Evolutionary conservation across 1,139 yeast species (phyloP), one percentile per base, ranked within the genome.

Genomic region (Arxiozyma heterogenica): DNA sequence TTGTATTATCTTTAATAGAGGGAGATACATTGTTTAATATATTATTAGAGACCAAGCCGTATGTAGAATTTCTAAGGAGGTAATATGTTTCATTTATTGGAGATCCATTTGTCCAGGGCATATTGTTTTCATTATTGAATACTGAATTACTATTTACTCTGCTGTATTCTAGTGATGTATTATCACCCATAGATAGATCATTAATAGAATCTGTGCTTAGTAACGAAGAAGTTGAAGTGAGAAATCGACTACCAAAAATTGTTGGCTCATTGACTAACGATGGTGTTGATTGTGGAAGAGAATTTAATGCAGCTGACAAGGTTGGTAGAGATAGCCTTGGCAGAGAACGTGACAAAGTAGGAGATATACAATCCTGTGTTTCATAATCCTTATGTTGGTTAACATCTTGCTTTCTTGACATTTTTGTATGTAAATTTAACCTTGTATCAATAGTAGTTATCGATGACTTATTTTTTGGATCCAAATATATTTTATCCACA

Each of bases 261-360:
- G 47, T 30, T 18, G 47, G 47, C 18, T 21, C 21, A 20, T 22
- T 22, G 15, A 45, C 30, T 30, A 22, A 20, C 1, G 47, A 45
- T n/a, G 47, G 27, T 27, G 47, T 9, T 18, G 47, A 44, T n/a
- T 44, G 15, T 25, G 47, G 41, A 45, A 30, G 47, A 30, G 34
- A 44, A 21, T 41, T 30, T 23, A 52, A 30, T 12, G 51, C 46
- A 3, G 41, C n/a, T 7, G 57, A 55, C 27, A 55, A 44, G 12
- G 58, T 54, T 18, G 57, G 58, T 22, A 57, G 57, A 27, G 58
- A 54, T 34, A 15, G 39, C 11, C 30, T 7, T 4, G 39, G 39
- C n/a, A 9, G 12, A 34, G 15, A 34, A 34, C n/a, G 39, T 34
- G 39, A 34, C 15, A 15, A 12, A 34, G n/a, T 34, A 34, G n/a